Evolutionary conservation across 371 early-diverging fungal genomes (phyloP), one percentile per base, ranked within the genome.

Genomic region (Basidiobolus meristosporus): DNA sequence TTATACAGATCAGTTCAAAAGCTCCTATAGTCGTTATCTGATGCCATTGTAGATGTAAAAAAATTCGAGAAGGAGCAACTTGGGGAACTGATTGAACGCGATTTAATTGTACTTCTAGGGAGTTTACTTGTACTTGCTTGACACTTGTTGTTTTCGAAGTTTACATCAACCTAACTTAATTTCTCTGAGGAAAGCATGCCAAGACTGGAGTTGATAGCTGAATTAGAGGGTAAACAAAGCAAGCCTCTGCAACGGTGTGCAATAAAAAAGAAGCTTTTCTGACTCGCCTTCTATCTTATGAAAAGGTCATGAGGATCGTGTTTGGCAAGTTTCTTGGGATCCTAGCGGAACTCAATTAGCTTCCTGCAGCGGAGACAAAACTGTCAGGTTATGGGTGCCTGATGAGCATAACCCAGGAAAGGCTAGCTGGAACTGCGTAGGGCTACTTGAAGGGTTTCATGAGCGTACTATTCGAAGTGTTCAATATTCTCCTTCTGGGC

Each of bases 251-350:
- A 39, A 9, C 15, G 5, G 6, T 9, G 7, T 39, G 9, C 28
- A 5, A 17, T 12, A 33, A 2, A 18, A 41, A 2, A 6, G n/a
- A 14, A 10, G 22, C 7, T 14, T 15, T 40, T 10, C 22, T 22
- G 3, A n/a, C 17, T 11, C 4, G 7, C 10, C 21, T n/a, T 39
- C 7, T 42, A 76, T n/a, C n/a, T n/a, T n/a, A n/a, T n/a, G n/a
- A n/a, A 5, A 41, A 76, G 93, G 88, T 31, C 91, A 93, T 52
- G 62, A 71, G 21, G 90, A 87, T 62, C 65, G 82, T 33, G 90
- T 88, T 6, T 95, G 95, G 95, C 73, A 75, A 45, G 71, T 82
- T n/a, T 54, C 74, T 21, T 95, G 95, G 95, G 80, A 82, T 38
- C 83, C 84, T 0, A 63, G 67, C 7, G 76, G 76, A 28, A 60